These are phyloP conservation scores for Asclepias syriaca DNA, from an alignment of 257 asterid species.

Conservation along the genomic window DNA sequence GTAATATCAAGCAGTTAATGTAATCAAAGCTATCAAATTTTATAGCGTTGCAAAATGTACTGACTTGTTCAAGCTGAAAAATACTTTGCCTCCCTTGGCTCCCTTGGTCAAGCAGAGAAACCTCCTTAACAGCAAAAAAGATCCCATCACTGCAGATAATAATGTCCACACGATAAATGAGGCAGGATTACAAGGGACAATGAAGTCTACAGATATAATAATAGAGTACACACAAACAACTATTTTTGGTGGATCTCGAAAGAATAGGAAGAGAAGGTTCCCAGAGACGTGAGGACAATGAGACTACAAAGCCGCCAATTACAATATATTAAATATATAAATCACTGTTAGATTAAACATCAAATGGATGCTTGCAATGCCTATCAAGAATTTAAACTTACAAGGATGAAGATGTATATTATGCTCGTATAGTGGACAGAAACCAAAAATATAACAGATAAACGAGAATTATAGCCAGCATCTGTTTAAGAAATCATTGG, in stretches of 20 bases:
- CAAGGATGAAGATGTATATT: background rate
- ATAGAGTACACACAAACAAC: background rate
- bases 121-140: constrained; percentile 94
- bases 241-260: background rate
- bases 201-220: background rate
- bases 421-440: background rate
- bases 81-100: constrained; percentile 72
- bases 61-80: constrained; percentile 84
- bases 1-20: background rate
- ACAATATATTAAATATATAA: background rate
- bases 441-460: background rate
- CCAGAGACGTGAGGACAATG: background rate
- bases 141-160: constrained; percentile 72
- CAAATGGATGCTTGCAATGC: background rate
- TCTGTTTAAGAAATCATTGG: background rate
- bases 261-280: background rate
- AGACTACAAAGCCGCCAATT: constrained; percentile 1
- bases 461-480: background rate
- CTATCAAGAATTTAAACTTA: background rate
- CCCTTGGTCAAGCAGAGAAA: constrained; percentile 90
- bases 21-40: background rate
- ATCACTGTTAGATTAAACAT: background rate
- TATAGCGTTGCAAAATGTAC: background rate
- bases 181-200: background rate
- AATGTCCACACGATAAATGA: constrained; percentile 1